phyloP scores from a whole-genome alignment of 176 grass and related monocot genomes.

The Musa acuminata region DNA sequence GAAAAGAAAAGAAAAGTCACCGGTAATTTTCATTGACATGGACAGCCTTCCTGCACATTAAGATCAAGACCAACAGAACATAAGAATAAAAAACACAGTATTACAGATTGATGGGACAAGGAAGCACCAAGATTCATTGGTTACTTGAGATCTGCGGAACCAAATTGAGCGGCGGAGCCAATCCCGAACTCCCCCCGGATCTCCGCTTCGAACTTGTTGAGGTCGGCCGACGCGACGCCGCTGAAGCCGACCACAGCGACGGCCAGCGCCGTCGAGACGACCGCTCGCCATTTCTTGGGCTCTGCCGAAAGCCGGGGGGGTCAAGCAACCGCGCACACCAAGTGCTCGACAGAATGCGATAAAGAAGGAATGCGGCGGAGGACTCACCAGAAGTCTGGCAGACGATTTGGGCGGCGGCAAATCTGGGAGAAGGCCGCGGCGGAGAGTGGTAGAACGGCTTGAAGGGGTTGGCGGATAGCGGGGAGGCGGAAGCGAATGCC shows the following conservation, averaged over 20 bases:
- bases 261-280: constrained; percentile 60
- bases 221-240: constrained; percentile 46
- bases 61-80: constrained; percentile 8
- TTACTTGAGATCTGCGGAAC: constrained; percentile 80
- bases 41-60: constrained; percentile 49
- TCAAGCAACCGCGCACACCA: too few species aligned
- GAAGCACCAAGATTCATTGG: neutral
- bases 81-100: constrained; percentile 11
- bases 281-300: constrained; percentile 42
- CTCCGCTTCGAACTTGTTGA: constrained; percentile 87
- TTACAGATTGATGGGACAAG: neutral
- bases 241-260: constrained; percentile 35
- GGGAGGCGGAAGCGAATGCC: constrained; percentile 45
- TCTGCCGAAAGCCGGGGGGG: constrained; percentile 17
- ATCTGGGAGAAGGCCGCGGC: neutral
- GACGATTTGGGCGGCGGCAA: constrained; percentile 17
- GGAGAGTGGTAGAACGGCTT: constrained; percentile 3
- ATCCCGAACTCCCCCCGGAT: constrained; percentile 83
- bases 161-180: constrained; percentile 89
- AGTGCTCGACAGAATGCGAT: constrained; percentile 31
- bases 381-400: constrained; percentile 36
- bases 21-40: constrained; percentile 93
- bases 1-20: constrained; percentile 18
- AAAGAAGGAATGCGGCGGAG: neutral
- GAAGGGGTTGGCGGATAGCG: constrained; percentile 22